Percentiles rank a stretch among this genome's conserved stretches.
These are phyloP conservation scores for Wickerhamiella domercqiae DNA, from an alignment of 805 yeast genomes.

Conservation along the genomic window DNA sequence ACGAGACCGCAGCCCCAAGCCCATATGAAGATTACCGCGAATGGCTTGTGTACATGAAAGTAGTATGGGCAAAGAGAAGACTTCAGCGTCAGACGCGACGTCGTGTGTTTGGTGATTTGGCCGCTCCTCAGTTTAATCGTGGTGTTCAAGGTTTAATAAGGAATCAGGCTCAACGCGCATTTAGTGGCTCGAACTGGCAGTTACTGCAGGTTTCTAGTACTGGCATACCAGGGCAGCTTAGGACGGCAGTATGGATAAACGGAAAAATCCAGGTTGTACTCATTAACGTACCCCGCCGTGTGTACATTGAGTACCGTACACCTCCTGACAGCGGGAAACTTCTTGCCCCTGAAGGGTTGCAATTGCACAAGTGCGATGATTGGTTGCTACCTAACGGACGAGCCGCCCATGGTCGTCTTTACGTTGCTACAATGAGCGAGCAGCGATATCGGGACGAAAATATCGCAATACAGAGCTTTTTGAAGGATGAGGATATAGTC, in stretches of 20 bases:
- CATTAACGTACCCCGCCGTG: conserved; percentile 57
- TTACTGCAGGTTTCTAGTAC: conserved; percentile 48
- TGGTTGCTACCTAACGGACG: conserved; percentile 60
- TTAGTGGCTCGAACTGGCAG: conserved; percentile 65
- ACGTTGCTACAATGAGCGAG: conserved; percentile 57
- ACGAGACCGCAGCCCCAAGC: conserved; percentile 16
- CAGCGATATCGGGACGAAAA: conserved; percentile 39
- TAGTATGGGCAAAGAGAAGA: conserved; percentile 76
- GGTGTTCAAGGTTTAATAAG: conserved; percentile 54
- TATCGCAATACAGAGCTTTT: conserved; percentile 41
- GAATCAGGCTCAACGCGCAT: conserved; percentile 55
- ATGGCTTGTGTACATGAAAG: conserved; percentile 56
- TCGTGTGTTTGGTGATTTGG: conserved; percentile 59
- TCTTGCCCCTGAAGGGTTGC: background rate
- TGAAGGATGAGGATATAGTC: conserved; percentile 43
- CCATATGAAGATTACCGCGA: conserved; percentile 27
- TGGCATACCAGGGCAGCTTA: conserved; percentile 52
- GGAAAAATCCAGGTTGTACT: conserved; percentile 59
- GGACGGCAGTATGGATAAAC: conserved; percentile 53
- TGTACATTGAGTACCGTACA: conserved; percentile 34
- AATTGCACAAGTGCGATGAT: conserved; percentile 26
- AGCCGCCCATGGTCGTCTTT: conserved; percentile 31
- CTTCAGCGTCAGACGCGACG: conserved; percentile 55
- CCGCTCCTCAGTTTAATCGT: conserved; percentile 29
- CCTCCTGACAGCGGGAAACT: background rate